Evolutionary conservation across 192 early-diverging fungal genomes (phyloP).

Genomic region (Funneliformis geosporum): DNA sequence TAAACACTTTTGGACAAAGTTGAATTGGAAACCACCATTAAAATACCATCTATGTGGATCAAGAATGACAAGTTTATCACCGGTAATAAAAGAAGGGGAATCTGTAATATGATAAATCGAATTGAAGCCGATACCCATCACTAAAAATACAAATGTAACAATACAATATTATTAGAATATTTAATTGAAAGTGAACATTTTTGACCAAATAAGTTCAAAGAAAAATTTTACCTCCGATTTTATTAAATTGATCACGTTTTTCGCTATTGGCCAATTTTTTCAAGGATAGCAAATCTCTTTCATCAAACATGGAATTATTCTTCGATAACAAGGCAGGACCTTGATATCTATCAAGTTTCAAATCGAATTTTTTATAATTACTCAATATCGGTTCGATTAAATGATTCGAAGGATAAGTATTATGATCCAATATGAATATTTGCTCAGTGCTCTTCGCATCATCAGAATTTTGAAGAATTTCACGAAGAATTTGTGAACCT

Average conservation of each 20-base stretch:
- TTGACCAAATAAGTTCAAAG: too few species aligned
- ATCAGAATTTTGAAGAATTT: conserved; percentile 36
- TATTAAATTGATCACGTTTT: conserved; percentile 23
- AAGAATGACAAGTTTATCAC: conserved; percentile 25
- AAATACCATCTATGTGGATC: conserved; percentile 39
- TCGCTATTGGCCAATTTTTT: conserved; percentile 28
- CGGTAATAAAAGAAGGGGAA: too few species aligned
- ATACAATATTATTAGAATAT: too few species aligned
- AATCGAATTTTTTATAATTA: too few species aligned
- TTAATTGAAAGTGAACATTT: too few species aligned
- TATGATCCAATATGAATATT: background rate
- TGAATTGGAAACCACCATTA: conserved; percentile 28
- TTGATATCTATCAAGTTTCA: too few species aligned
- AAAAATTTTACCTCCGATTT: background rate
- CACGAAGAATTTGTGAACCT: conserved; percentile 43
- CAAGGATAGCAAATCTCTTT: conserved; percentile 25
- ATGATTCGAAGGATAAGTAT: background rate
- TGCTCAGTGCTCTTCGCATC: too few species aligned
- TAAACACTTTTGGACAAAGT: conserved; percentile 28
- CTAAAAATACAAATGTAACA: too few species aligned
- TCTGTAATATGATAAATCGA: too few species aligned
- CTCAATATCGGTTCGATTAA: background rate
- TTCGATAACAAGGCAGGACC: background rate
- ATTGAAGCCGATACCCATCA: conserved; percentile 5
- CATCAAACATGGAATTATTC: conserved; percentile 29